Evolutionary conservation across 345 rosid species (phyloP).

Genomic region (Ailanthus altissimus): DNA sequence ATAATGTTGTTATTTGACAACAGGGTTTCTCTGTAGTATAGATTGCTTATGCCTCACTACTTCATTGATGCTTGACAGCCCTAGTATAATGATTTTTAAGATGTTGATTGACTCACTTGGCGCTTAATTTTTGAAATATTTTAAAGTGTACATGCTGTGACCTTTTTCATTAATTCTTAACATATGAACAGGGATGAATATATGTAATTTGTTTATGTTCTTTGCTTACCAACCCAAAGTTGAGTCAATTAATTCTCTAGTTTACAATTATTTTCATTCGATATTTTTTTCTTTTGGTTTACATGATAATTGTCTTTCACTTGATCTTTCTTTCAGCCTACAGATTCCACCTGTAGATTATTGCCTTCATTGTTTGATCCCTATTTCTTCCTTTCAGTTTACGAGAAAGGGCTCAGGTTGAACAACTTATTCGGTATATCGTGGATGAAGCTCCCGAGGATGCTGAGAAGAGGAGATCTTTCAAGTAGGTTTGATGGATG

Average conservation of each 20-base stretch:
- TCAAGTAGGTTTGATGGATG: conserved; percentile 57
- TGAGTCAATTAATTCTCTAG: not conserved
- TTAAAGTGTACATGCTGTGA: not conserved
- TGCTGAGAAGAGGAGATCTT: conserved; percentile 62
- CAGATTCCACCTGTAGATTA: not conserved
- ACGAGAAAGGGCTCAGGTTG: conserved; percentile 76
- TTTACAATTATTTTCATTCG: not conserved
- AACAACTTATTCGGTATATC: conserved; percentile 73
- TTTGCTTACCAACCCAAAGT: not conserved
- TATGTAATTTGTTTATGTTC: not conserved
- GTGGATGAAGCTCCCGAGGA: conserved; percentile 79
- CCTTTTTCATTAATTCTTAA: not conserved
- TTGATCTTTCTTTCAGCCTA: not conserved
- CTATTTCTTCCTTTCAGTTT: conserved; percentile 51
- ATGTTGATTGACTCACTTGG: not conserved
- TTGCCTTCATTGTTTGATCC: conserved; percentile 17
- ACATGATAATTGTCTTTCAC: not conserved
- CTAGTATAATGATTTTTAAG: not conserved
- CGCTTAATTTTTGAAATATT: not conserved
- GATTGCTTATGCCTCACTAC: not conserved
- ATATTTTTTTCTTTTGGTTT: not conserved
- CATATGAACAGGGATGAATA: not conserved
- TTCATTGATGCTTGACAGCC: not conserved
- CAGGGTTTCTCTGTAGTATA: not conserved
- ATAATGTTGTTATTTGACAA: not conserved